Percentiles rank a stretch among this genome's conserved stretches.
phyloP scores from a whole-genome alignment of 257 asterid species.

The Nicotiana attenuata region DNA sequence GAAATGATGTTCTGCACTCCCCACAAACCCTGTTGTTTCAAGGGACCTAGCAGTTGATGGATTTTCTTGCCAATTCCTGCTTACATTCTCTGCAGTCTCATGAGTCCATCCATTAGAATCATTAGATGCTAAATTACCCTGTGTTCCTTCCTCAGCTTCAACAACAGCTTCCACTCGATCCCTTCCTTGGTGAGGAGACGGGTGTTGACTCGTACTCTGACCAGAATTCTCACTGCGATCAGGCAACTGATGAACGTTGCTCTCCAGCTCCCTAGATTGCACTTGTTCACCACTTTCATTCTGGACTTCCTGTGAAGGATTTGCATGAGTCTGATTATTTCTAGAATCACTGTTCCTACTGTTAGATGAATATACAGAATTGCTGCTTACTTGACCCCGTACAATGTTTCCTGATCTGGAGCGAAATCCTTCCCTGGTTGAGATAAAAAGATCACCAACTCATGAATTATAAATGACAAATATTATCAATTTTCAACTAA shows the following conservation, averaged over 20 bases:
- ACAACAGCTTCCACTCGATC: slow-evolving; percentile 39
- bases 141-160: slow-evolving; percentile 43
- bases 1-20: slow-evolving; percentile 30
- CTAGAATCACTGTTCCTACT: slow-evolving; percentile 35
- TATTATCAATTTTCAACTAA: neutral
- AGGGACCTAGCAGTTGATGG: slow-evolving; percentile 40
- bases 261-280: slow-evolving; percentile 35
- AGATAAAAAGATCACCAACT: slow-evolving; percentile 17
- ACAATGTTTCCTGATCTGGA: slow-evolving; percentile 70
- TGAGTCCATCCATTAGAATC: slow-evolving; percentile 39
- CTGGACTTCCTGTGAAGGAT: slow-evolving; percentile 43
- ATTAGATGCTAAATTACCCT: slow-evolving; percentile 23
- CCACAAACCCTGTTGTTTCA: slow-evolving; percentile 36
- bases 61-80: slow-evolving; percentile 42
- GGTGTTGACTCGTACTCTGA: slow-evolving; percentile 31
- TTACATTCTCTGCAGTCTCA: slow-evolving; percentile 31
- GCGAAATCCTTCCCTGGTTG: slow-evolving; percentile 81
- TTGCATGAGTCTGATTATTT: slow-evolving; percentile 42
- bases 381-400: slow-evolving; percentile 73
- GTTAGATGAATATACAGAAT: slow-evolving; percentile 40
- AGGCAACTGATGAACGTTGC: slow-evolving; percentile 32
- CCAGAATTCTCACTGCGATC: slow-evolving; percentile 34
- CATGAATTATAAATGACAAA: slow-evolving; percentile 3
- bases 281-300: slow-evolving; percentile 35
- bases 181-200: slow-evolving; percentile 37